Base-by-base conservation (phyloP, 148 eudicot genomes). In the Diospyros lotus region DNA sequence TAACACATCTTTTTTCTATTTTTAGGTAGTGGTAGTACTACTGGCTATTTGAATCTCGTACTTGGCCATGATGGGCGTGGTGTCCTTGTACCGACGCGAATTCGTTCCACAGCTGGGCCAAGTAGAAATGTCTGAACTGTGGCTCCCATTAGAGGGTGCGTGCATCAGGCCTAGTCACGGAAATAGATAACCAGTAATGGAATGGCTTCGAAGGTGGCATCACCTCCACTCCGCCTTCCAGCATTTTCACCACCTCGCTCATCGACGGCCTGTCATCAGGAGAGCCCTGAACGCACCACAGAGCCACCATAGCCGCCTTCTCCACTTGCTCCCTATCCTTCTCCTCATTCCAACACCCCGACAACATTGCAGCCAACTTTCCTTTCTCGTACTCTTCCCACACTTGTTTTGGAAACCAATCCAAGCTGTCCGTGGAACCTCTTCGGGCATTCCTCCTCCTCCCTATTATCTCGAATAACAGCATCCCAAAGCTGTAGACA, bases 241-340 rank as follows among this genome's bases (percentile, higher is more conserved):
- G 11, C 74, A 71, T 71, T 58, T 58, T 71, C 41, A 71, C 74
- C 64, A 71, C 74, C 41, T 14, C 64, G 39, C 41, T 71, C 64
- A 71, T 71, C 12, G 64, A 64, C 14, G 64, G 74, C 40, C 74
- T 58, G 3, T 8, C 14, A 3, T 42, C 41, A 0, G 74, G 74
- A 5, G 74, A 58, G 64, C 58, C 74, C n/a, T 71, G 74, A 58
- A 71, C 74, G 7, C 74, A 71, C 74, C 74, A 71, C n/a, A 71
- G 44, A 41, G 74, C 63, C 39, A 58, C 52, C 64, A 55, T 43
- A 11, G 74, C 63, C 74, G 58, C 52, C 44, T 18, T 71, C 6
- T 58, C 53, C 9, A 53, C 74, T 38, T 5, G 4, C 1, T 65
- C 68, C 13, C 2, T 45, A 65, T 65, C 48, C 9, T 48, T 10